Conservation (phyloP, 1,284 basidiomycete species). For the Pseudozyma sp. region DNA sequence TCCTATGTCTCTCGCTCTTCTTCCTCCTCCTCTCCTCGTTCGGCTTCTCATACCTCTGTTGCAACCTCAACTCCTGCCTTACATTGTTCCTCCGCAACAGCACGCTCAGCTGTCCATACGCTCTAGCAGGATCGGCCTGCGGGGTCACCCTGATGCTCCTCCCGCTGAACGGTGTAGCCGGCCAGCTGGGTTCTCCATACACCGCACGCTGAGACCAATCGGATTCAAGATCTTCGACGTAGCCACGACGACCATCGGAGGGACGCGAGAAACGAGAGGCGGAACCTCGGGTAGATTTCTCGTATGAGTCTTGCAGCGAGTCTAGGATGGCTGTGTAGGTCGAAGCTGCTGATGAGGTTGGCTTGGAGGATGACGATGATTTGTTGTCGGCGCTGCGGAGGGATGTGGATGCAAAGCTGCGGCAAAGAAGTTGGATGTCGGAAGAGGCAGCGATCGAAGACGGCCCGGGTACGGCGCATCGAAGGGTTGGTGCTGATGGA, state of each 20-base stretch:
- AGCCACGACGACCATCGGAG: slow-evolving; percentile 28
- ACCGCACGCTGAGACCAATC: slow-evolving; percentile 35
- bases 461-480: slow-evolving; percentile 11
- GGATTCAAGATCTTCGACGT: slow-evolving; percentile 43
- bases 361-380: not conserved
- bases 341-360: slow-evolving; percentile 17
- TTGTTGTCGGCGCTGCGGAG: slow-evolving; percentile 15
- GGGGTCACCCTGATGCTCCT: slow-evolving; percentile 33
- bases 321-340: slow-evolving; percentile 44
- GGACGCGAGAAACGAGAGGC: slow-evolving; percentile 24
- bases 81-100: slow-evolving; percentile 59
- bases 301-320: slow-evolving; percentile 30
- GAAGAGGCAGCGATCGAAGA: slow-evolving; percentile 5
- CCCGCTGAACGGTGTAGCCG: slow-evolving; percentile 41
- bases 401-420: slow-evolving; percentile 40
- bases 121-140: slow-evolving; percentile 34
- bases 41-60: slow-evolving; percentile 66
- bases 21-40: slow-evolving; percentile 64
- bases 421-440: slow-evolving; percentile 34
- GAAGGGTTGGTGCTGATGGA: slow-evolving; percentile 3
- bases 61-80: slow-evolving; percentile 58
- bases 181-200: slow-evolving; percentile 44
- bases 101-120: slow-evolving; percentile 39
- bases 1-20: slow-evolving; percentile 64
- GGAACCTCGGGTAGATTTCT: slow-evolving; percentile 21